A percentile compares a stretch with the other conserved stretches of the same genome.
Evolutionary conservation across 148 eudicot genomes (phyloP).

Genomic region (Rhododendron henanense): DNA sequence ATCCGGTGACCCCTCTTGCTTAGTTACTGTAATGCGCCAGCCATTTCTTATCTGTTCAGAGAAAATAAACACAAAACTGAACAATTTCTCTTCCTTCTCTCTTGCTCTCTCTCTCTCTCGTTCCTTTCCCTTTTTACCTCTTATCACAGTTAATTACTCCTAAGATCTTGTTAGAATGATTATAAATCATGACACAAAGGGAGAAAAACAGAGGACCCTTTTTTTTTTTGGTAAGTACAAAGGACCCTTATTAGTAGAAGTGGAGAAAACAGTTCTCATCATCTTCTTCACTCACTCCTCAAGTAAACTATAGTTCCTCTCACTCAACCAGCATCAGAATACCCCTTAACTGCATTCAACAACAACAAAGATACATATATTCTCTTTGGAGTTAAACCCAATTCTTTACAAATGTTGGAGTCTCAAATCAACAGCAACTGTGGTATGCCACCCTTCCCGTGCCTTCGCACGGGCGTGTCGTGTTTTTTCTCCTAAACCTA

Average conservation of each 20-base stretch:
- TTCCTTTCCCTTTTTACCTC: too few relatives aligned
- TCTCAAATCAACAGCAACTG: too few relatives aligned
- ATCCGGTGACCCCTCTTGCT: too few relatives aligned
- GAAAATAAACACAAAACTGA: not conserved
- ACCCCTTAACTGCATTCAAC: not conserved
- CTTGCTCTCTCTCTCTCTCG: not conserved
- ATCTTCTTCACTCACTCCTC: not conserved
- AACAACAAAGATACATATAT: not conserved
- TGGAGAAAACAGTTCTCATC: not conserved
- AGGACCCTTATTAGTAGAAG: not conserved
- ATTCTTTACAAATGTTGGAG: too few relatives aligned
- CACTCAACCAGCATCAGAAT: too few relatives aligned
- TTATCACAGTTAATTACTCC: not conserved
- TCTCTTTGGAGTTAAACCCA: too few relatives aligned
- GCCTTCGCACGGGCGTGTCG: too few relatives aligned
- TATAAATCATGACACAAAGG: not conserved
- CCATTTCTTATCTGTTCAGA: too few relatives aligned
- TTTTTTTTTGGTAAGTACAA: not conserved
- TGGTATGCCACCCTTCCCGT: too few relatives aligned
- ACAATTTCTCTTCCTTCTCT: not conserved
- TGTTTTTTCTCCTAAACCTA: too few relatives aligned
- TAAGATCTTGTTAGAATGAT: not conserved
- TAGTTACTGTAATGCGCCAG: too few relatives aligned
- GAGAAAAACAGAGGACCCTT: not conserved
- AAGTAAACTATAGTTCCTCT: not conserved